Evolutionary conservation across 345 rosid genomes (phyloP), one percentile per base, ranked within the genome.

Genomic region (Cardamine resedifolia): DNA sequence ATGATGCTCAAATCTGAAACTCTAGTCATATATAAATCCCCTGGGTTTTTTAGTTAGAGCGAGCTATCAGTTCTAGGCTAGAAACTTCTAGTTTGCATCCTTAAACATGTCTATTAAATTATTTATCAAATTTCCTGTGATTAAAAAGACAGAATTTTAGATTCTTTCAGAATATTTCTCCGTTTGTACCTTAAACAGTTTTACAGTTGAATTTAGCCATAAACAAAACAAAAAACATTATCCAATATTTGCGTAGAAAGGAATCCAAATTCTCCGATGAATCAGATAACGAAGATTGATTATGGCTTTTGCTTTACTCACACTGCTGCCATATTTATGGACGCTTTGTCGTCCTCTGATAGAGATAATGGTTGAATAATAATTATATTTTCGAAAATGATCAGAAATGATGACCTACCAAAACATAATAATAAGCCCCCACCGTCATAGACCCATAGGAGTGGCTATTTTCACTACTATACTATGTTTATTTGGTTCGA

Each of bases 261-360:
- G 64, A 56, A 56, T 68, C 21, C 14, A 28, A 68, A 67, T 7
- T 14, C 6, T 2, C 23, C 63, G 23, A 67, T 67, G 49, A 73
- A 75, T 24, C 14, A 75, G 53, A 60, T 67, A 67, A 75, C 47
- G 55, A 43, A 68, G 69, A 68, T 60, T 68, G 78, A 68, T 52
- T 51, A 2, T 75, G 48, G 78, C 78, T 68, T 68, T 75, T 60
- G 78, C 78, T 75, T 75, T 75, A 75, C 73, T 75, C 73, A 68
- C 69, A 68, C 74, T 68, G 73, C 69, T 60, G 61, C 73, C 48
- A 68, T 60, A 59, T 43, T 60, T 31, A 59, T 75, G 69, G 68
- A 68, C 64, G 18, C 7, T 57, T 61, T 68, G 79, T 61, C 79
- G 30, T 68, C 51, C 64, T 75, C 64, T 43, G 41, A 61, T 45